A percentile compares a stretch with the other conserved stretches of the same genome.
Evolutionary conservation across 2,329 filamentous ascomycete species (phyloP).

Genomic region (Colletotrichum higginsianum): DNA sequence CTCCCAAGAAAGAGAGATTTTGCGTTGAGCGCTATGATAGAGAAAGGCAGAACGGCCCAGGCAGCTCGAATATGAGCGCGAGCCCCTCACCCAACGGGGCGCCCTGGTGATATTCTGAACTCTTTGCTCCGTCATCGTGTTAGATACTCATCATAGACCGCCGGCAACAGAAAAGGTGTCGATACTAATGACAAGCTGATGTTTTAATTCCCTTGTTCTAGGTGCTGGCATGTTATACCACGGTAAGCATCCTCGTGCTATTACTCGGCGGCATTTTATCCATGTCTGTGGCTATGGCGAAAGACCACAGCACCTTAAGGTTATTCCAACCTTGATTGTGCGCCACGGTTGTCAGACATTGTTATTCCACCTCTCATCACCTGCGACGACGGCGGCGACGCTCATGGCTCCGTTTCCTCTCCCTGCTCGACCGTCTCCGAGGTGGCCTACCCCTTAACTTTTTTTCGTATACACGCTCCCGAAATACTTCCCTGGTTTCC

Average conservation of each 20-base stretch:
- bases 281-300: no score
- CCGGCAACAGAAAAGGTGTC: constrained; percentile 38
- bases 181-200: constrained; percentile 38
- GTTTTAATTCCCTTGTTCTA: constrained; percentile 10
- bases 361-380: neutral
- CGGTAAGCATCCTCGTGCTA: neutral
- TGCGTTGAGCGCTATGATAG: constrained; percentile 37
- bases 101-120: constrained; percentile 12
- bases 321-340: neutral
- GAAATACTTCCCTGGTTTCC: constrained; percentile 13
- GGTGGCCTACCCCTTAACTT: constrained; percentile 11
- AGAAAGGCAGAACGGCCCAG: constrained; percentile 7
- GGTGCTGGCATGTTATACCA: neutral
- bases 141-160: constrained; percentile 43
- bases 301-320: neutral
- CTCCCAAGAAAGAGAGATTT: constrained; percentile 41
- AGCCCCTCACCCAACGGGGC: neutral
- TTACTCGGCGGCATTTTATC: neutral
- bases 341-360: neutral
- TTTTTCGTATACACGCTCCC: constrained; percentile 23
- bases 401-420: constrained; percentile 21
- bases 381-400: constrained; percentile 8
- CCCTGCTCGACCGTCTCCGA: constrained; percentile 10
- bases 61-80: constrained; percentile 15
- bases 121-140: constrained; percentile 24